A percentile compares a stretch with the other conserved stretches of the same genome.
phyloP scores from a whole-genome alignment of 345 rosid genomes.

The Gossypium herbaceum region DNA sequence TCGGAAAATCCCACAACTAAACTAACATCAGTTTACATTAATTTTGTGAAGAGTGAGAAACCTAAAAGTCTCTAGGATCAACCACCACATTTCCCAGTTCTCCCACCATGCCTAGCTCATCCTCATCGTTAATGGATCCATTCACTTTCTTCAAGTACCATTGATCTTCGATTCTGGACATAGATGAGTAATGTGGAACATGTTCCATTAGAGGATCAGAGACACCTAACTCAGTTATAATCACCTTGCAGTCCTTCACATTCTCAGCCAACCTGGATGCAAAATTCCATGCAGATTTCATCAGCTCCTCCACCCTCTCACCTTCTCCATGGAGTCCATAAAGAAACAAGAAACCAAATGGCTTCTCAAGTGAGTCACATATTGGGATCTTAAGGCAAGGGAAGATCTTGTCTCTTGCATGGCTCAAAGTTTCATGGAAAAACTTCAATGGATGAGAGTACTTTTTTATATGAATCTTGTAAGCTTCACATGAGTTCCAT shows the following conservation, averaged over 20 bases:
- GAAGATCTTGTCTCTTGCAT: constrained; percentile 32
- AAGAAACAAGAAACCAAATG: constrained; percentile 44
- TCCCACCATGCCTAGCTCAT: constrained; percentile 16
- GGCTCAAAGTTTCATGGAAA: constrained; percentile 28
- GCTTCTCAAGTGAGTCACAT: constrained; percentile 25
- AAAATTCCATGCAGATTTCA: constrained; percentile 41
- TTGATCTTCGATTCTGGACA: constrained; percentile 39
- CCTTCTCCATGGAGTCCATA: constrained; percentile 51
- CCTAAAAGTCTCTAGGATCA: constrained; percentile 60
- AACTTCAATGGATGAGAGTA: constrained; percentile 23
- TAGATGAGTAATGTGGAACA: constrained; percentile 28
- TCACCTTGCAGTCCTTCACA: constrained; percentile 37
- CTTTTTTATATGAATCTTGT: constrained; percentile 31
- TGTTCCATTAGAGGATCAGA: constrained; percentile 43
- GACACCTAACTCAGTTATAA: constrained; percentile 38
- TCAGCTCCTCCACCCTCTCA: constrained; percentile 39
- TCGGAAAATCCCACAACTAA: background rate
- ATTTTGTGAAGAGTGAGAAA: background rate
- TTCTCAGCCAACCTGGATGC: constrained; percentile 39
- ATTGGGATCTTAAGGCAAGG: constrained; percentile 38
- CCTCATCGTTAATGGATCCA: constrained; percentile 6
- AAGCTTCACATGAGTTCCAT: constrained; percentile 53
- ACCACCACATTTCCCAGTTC: constrained; percentile 46
- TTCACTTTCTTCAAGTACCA: constrained; percentile 51
- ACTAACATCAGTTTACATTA: background rate